A percentile compares a stretch with the other conserved stretches of the same genome.
Conservation (phyloP, 257 asterid genomes). For the Solanum dulcamara region DNA sequence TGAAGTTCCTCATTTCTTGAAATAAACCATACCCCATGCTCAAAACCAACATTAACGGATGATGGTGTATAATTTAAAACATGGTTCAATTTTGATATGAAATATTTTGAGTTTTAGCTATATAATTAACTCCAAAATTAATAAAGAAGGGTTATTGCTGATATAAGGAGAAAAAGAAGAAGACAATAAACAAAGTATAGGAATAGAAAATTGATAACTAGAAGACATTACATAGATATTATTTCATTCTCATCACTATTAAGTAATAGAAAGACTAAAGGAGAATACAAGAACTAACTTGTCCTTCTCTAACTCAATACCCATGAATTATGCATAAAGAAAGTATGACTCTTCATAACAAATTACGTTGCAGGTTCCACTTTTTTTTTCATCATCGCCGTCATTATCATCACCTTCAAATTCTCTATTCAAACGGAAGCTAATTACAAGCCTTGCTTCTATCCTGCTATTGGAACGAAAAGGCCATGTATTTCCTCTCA, state of each 20-base stretch:
- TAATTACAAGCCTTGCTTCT: not conserved
- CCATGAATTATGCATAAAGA: no score
- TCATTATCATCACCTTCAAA: conserved; percentile 4
- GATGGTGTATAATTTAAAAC: no score
- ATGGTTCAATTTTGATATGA: not conserved
- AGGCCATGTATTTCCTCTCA: not conserved
- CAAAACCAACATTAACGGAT: no score
- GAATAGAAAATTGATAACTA: not conserved
- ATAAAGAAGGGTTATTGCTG: not conserved
- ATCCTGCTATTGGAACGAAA: not conserved
- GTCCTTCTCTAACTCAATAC: no score
- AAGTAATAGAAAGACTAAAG: not conserved
- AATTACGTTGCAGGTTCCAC: conserved; percentile 17
- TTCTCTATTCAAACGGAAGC: not conserved
- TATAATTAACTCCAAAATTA: not conserved
- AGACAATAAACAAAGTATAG: no score
- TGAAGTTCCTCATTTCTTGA: no score
- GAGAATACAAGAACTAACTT: not conserved
- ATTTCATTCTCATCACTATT: not conserved
- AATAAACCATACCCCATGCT: no score
- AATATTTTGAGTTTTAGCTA: not conserved
- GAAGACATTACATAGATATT: not conserved
- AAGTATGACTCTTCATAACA: no score
- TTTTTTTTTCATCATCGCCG: conserved; percentile 4
- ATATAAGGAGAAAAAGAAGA: not conserved